Evolutionary conservation across 805 yeast species (phyloP).

Genomic region (Starmerella bacillaris): DNA sequence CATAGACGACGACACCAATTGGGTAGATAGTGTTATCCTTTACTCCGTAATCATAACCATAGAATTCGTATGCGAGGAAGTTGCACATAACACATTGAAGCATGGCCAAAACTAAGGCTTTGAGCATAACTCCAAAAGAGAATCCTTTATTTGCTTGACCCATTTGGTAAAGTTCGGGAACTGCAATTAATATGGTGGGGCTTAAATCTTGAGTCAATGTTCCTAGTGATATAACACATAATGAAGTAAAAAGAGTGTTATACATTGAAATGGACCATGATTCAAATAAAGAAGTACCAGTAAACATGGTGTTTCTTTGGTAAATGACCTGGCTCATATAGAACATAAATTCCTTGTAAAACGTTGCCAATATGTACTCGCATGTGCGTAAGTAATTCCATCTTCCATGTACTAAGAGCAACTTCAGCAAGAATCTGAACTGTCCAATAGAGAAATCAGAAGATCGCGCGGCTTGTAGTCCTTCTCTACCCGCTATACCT

Average conservation of each 20-base stretch:
- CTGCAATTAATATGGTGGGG: slow-evolving; percentile 74
- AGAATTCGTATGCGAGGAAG: slow-evolving; percentile 45
- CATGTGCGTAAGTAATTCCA: slow-evolving; percentile 86
- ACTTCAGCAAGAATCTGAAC: slow-evolving; percentile 64
- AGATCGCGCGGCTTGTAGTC: slow-evolving; percentile 87
- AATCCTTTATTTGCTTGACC: slow-evolving; percentile 65
- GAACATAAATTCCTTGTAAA: slow-evolving; percentile 82
- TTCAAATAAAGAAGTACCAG: slow-evolving; percentile 87
- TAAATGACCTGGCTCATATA: slow-evolving; percentile 75
- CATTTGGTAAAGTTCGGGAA: slow-evolving; percentile 69
- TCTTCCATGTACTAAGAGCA: slow-evolving; percentile 83
- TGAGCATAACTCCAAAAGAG: slow-evolving; percentile 46
- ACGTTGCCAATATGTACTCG: slow-evolving; percentile 81
- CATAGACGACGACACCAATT: slow-evolving; percentile 56
- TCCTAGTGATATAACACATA: slow-evolving; percentile 85
- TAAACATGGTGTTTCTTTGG: slow-evolving; percentile 71
- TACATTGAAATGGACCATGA: slow-evolving; percentile 95
- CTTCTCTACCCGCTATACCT: slow-evolving; percentile 95
- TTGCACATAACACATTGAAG: slow-evolving; percentile 52
- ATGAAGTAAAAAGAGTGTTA: slow-evolving; percentile 83
- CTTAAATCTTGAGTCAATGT: slow-evolving; percentile 81
- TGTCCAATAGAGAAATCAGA: slow-evolving; percentile 93
- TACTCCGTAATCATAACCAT: slow-evolving; percentile 47
- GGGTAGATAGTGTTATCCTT: slow-evolving; percentile 68
- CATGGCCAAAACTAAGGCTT: slow-evolving; percentile 67